phyloP scores from a whole-genome alignment of 2,329 filamentous ascomycete species.

The Colletotrichum liaoningense region DNA sequence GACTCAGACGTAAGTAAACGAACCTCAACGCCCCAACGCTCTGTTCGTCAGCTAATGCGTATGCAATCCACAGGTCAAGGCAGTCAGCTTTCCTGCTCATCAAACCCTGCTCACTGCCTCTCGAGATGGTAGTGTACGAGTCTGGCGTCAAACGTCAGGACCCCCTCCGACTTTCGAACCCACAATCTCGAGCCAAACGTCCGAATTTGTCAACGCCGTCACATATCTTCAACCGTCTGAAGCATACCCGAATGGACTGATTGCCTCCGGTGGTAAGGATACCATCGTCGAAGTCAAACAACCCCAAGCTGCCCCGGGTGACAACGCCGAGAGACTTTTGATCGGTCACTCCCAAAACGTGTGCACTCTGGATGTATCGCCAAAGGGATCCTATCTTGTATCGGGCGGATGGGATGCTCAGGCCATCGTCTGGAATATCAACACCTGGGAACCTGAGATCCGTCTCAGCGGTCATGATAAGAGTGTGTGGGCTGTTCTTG shows the following conservation, averaged over 20 bases:
- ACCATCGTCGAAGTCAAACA: constrained; percentile 91
- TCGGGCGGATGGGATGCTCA: constrained; percentile 96
- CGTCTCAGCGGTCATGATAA: constrained; percentile 77
- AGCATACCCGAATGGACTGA: constrained; percentile 79
- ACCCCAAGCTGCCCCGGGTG: constrained; percentile 72
- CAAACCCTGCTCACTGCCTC: constrained; percentile 86
- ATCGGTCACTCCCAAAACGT: constrained; percentile 90
- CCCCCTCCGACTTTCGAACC: constrained; percentile 79
- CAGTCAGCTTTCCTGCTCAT: constrained; percentile 80
- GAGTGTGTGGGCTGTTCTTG: constrained; percentile 92
- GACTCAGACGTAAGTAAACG: constrained; percentile 83
- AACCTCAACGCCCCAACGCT: constrained; percentile 2
- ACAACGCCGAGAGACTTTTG: constrained; percentile 87
- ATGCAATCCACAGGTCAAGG: constrained; percentile 76
- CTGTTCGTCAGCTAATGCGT: constrained; percentile 5
- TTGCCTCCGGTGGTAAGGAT: constrained; percentile 91
- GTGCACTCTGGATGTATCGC: constrained; percentile 84
- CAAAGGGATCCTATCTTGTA: constrained; percentile 78
- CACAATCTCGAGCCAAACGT: constrained; percentile 81
- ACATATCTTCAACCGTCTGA: constrained; percentile 78
- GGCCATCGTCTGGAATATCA: constrained; percentile 87
- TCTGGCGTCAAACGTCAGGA: constrained; percentile 79
- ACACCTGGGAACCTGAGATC: constrained; percentile 83
- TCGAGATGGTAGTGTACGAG: constrained; percentile 88
- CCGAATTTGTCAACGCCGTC: constrained; percentile 89